Conservation (phyloP, 2,329 filamentous ascomycete species). For the Pestalotiopsis sp. region DNA sequence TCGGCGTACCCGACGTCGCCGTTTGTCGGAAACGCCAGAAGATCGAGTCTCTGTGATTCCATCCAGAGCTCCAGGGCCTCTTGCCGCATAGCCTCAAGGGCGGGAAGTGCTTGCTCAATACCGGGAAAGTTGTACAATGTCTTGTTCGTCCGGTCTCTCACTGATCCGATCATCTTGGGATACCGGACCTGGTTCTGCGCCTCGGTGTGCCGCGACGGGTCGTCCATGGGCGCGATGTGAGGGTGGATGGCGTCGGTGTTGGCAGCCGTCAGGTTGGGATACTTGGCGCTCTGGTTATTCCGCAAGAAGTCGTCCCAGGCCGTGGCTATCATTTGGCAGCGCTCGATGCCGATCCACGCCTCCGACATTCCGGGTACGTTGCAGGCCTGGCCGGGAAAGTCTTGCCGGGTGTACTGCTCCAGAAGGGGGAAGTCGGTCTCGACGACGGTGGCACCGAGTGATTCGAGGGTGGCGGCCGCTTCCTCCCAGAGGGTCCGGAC, state of each 20-base stretch:
- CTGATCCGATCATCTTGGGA: background rate
- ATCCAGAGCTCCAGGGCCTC: background rate
- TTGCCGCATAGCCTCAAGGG: background rate
- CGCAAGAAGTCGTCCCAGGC: conserved; percentile 3
- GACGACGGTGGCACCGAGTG: background rate
- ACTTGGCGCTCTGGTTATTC: background rate
- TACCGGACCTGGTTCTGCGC: background rate
- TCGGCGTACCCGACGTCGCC: background rate
- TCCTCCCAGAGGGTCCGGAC: background rate
- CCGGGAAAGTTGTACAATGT: background rate
- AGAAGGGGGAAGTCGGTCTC: background rate
- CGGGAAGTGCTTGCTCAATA: background rate
- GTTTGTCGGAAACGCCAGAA: background rate
- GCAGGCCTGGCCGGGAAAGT: background rate
- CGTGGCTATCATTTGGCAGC: background rate
- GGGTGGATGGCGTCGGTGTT: background rate
- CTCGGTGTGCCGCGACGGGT: background rate
- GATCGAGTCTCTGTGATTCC: background rate
- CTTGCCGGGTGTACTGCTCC: background rate
- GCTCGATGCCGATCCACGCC: background rate
- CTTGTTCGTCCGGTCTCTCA: background rate
- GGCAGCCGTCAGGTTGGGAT: background rate
- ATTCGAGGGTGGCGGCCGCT: background rate
- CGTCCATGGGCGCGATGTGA: background rate
- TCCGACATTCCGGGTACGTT: background rate